phyloP scores from a whole-genome alignment of 371 early-diverging fungal species.

The Homolaphlyctis polyrhiza region DNA sequence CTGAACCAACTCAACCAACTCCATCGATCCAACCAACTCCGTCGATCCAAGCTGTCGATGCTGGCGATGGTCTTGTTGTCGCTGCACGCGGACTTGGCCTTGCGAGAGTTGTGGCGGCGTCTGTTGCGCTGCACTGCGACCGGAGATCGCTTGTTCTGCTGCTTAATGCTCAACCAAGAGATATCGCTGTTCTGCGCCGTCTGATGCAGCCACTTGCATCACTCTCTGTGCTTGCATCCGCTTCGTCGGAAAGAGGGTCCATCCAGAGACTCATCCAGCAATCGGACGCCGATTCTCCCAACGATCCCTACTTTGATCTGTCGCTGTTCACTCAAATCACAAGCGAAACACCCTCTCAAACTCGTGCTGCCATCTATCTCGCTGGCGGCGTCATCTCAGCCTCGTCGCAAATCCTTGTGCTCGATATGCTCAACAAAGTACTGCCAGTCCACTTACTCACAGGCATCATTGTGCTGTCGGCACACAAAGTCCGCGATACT shows the following conservation, averaged over 20 bases:
- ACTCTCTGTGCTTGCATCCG: not conserved
- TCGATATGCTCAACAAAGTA: conserved; percentile 82
- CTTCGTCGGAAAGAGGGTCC: not conserved
- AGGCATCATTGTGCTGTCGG: conserved; percentile 85
- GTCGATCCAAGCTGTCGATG: conserved; percentile 2
- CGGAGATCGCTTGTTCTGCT: conserved; percentile 74
- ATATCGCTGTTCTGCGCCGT: conserved; percentile 53
- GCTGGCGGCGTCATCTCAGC: conserved; percentile 84
- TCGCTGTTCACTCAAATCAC: conserved; percentile 49
- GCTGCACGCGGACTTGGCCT: conserved; percentile 78
- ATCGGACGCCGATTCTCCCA: too few relatives aligned
- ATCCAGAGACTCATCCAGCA: too few relatives aligned
- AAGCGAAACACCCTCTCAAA: conserved; percentile 60
- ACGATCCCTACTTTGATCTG: too few relatives aligned
- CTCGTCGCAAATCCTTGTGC: conserved; percentile 88
- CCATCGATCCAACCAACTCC: conserved; percentile 1
- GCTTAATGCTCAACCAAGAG: conserved; percentile 65
- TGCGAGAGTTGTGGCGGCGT: conserved; percentile 57
- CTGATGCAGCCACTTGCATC: not conserved
- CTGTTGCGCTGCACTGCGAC: conserved; percentile 67
- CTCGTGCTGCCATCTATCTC: conserved; percentile 66
- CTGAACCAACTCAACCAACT: not conserved
- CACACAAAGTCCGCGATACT: conserved; percentile 74
- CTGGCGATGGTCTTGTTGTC: conserved; percentile 73
- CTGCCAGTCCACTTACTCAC: conserved; percentile 74